Base-by-base conservation (phyloP, 129 eudicot species). In the Helianthus annuus region DNA sequence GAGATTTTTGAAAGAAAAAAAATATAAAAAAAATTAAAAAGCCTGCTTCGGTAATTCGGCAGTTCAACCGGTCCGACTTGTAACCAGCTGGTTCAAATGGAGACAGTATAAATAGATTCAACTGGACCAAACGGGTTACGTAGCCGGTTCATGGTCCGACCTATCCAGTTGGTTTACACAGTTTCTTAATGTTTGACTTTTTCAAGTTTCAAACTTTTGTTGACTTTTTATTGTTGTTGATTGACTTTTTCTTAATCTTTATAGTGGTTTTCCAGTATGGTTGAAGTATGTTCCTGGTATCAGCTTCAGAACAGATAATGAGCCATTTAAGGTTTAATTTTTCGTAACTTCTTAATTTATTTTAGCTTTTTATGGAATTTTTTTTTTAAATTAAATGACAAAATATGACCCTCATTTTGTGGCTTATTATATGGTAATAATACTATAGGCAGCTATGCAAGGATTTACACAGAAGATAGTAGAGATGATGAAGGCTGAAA, bases 231-330 rank as follows among this genome's bases (percentile, higher is more conserved):
- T 10, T 38, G 7, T 4, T 57, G 24, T 6, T 27, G n/a, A 36
- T 16, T 65, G 49, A 40, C 40, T 46, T n/a, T 46, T 13, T 64
- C 13, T 27, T 14, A 11, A 7, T 32, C 52, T 54, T 39, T 71
- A 76, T 85, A 94, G 99, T 68, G 99, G 99, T 34, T 88, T 94
- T 85, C 99, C 99, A 76, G 99, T 94, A 13, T 94, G 99, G 99
- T 84, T 94, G 80, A 94, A 94, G 82, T 94, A 84, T 88, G 97
- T 94, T 53, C 96, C 99, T 77, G 99, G 99, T 39, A 86, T 90
- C 80, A 90, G 89, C 85, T 94, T 94, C 82, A 82, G 99, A 75
- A 90, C 99, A 59, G 87, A 94, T 54, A 94, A 94, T 81, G 94
- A 80, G 63, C 96, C 96, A 36, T 91, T 88, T 72, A 88, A 88